Evolutionary conservation across 1,284 basidiomycete species (phyloP).

Genomic region (Melampsora americana): DNA sequence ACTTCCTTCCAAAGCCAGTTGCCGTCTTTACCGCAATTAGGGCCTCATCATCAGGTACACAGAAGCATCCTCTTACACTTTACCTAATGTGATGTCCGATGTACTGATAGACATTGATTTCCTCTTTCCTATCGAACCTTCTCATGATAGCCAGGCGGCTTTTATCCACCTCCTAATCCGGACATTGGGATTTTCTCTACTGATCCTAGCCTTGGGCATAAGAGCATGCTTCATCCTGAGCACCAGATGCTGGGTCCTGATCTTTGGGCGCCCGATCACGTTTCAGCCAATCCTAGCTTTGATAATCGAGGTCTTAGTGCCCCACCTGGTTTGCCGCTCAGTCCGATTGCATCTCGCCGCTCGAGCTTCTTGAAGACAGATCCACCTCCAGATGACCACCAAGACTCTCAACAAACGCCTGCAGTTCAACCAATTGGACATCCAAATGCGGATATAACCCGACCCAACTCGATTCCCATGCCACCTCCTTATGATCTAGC

Average conservation of each 20-base stretch:
- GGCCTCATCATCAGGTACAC: too few species aligned
- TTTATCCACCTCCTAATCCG: too few species aligned
- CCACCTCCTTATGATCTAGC: constrained; percentile 24
- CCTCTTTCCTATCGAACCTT: too few species aligned
- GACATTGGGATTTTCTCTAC: too few species aligned
- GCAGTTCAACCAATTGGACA: constrained; percentile 25
- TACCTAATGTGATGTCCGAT: too few species aligned
- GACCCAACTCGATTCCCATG: constrained; percentile 26
- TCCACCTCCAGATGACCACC: background rate
- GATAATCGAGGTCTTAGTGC: background rate
- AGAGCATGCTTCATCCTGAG: too few species aligned
- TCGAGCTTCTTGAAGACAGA: constrained; percentile 24
- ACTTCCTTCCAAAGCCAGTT: background rate
- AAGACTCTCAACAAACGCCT: too few species aligned
- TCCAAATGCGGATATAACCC: constrained; percentile 3
- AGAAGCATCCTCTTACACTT: too few species aligned
- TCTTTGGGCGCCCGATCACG: constrained; percentile 20
- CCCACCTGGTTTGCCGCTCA: constrained; percentile 1
- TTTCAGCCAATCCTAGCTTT: background rate
- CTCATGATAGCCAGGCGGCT: too few species aligned
- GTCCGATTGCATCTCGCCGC: constrained; percentile 32
- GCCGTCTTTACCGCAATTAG: too few species aligned
- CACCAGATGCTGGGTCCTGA: background rate
- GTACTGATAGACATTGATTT: too few species aligned
- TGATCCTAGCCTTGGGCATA: too few species aligned